These are phyloP conservation scores for Pestalotiopsis sp. DNA, from an alignment of 2,329 filamentous ascomycete genomes.

Conservation along the genomic window DNA sequence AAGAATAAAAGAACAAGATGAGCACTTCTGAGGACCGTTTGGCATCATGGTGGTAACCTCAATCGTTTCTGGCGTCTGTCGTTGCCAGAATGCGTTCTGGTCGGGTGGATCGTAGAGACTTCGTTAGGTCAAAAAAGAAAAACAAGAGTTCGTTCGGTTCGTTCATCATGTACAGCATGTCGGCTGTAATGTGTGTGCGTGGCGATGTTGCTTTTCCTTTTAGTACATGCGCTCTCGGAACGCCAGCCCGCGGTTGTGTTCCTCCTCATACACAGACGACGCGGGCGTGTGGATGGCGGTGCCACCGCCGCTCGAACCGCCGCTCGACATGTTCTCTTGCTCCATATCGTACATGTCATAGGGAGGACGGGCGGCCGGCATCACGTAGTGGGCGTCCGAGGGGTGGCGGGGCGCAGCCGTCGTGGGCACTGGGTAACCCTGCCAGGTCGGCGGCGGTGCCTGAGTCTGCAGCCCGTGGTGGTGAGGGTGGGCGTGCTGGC, in stretches of 20 bases:
- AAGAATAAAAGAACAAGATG: background rate
- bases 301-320: constrained; percentile 32
- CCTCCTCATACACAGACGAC: constrained; percentile 43
- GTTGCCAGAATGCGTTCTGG: background rate
- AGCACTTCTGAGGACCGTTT: background rate
- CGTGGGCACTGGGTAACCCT: background rate
- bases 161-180: constrained; percentile 1
- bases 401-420: background rate
- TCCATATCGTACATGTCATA: constrained; percentile 52
- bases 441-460: background rate
- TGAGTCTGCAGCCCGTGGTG: constrained; percentile 20
- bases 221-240: constrained; percentile 48
- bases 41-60: background rate
- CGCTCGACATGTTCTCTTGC: constrained; percentile 36
- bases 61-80: constrained; percentile 1
- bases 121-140: background rate
- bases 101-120: constrained; percentile 3
- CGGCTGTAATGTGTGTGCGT: background rate
- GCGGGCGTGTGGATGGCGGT: constrained; percentile 28
- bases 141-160: background rate
- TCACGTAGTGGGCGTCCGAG: constrained; percentile 15
- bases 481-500: background rate
- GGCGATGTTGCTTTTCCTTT: constrained; percentile 11
- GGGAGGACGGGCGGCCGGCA: constrained; percentile 25
- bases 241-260: constrained; percentile 39